phyloP scores from a whole-genome alignment of 1,284 basidiomycete species.

The Mycosarcoma mackinlayi region DNA sequence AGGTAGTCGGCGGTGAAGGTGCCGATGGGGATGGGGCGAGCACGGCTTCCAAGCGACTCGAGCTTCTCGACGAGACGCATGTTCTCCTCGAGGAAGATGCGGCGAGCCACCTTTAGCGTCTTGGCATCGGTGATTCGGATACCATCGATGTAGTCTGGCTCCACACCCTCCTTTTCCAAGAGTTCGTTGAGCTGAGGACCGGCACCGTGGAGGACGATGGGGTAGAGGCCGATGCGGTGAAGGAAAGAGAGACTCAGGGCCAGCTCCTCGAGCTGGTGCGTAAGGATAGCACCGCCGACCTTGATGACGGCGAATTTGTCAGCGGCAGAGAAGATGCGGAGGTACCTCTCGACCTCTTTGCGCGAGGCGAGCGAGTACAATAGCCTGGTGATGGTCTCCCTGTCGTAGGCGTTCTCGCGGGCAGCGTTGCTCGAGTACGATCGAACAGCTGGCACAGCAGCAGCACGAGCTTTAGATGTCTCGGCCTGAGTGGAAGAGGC shows the following conservation, averaged over 20 bases:
- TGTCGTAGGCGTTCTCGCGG: constrained; percentile 55
- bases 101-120: constrained; percentile 66
- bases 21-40: constrained; percentile 66
- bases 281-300: constrained; percentile 67
- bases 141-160: constrained; percentile 68
- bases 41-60: constrained; percentile 66
- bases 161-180: constrained; percentile 67
- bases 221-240: constrained; percentile 68
- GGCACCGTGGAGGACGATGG: constrained; percentile 67
- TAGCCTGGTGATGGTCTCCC: constrained; percentile 67
- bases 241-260: constrained; percentile 67
- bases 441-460: constrained; percentile 22
- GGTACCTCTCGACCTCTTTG: constrained; percentile 67
- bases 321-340: constrained; percentile 67
- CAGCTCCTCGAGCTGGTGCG: constrained; percentile 67
- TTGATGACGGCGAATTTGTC: constrained; percentile 69
- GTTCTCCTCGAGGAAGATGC: constrained; percentile 68
- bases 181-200: constrained; percentile 68
- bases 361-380: constrained; percentile 68
- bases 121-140: constrained; percentile 68
- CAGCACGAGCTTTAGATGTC: constrained; percentile 29
- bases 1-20: constrained; percentile 66
- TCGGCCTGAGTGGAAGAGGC: constrained; percentile 20
- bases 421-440: constrained; percentile 49
- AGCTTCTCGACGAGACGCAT: constrained; percentile 66